Evolutionary conservation across 169 alveolate genomes (phyloP).

Genomic region (Plasmodium gaboni): DNA sequence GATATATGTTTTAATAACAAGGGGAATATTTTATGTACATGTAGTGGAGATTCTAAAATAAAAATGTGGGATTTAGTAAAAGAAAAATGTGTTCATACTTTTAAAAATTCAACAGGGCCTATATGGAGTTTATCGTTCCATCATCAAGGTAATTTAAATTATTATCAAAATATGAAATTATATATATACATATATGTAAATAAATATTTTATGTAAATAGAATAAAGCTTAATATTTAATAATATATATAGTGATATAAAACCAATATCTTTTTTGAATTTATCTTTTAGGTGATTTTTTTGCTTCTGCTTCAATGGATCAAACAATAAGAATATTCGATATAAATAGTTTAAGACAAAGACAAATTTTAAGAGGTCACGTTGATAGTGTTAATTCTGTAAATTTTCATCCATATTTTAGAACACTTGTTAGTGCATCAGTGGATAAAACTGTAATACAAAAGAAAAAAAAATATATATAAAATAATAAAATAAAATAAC

Average conservation of each 20-base stretch:
- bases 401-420: conserved; percentile 62
- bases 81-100: conserved; percentile 74
- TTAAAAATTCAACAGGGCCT: conserved; percentile 73
- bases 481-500: not conserved
- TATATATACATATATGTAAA: conserved; percentile 6
- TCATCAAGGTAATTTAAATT: conserved; percentile 53
- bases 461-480: not conserved
- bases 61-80: conserved; percentile 74
- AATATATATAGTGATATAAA: conserved; percentile 13
- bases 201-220: conserved; percentile 18
- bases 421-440: conserved; percentile 73
- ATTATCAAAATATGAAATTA: conserved; percentile 20
- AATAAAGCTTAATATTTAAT: not conserved
- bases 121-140: conserved; percentile 75
- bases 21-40: conserved; percentile 73
- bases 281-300: conserved; percentile 59
- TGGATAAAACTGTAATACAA: conserved; percentile 68
- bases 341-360: conserved; percentile 73
- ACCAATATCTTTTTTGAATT: conserved; percentile 7
- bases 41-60: conserved; percentile 76
- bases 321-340: conserved; percentile 74
- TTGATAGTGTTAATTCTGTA: conserved; percentile 73
- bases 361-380: conserved; percentile 76
- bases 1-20: conserved; percentile 72
- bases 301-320: conserved; percentile 77